Conservation (phyloP, 2,329 filamentous ascomycete species). For the Akanthomyces muscarius region DNA sequence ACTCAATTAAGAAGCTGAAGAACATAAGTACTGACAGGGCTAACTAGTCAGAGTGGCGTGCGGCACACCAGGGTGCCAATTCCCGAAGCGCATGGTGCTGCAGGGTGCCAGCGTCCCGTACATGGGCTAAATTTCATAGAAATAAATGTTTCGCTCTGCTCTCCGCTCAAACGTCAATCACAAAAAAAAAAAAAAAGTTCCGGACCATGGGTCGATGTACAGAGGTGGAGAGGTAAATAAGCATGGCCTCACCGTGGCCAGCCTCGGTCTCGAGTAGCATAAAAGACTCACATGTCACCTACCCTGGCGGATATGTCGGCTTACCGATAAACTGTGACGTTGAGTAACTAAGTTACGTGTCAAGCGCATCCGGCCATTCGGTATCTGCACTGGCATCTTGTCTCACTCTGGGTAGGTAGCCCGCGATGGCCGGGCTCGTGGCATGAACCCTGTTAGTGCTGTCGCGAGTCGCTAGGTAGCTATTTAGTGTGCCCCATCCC, state of each 20-base stretch:
- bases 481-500: background rate
- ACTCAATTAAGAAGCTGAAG: background rate
- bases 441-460: background rate
- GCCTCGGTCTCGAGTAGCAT: background rate
- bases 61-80: background rate
- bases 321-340: background rate
- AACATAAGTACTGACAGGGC: background rate
- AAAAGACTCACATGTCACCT: background rate
- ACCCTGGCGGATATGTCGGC: background rate
- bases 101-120: no score
- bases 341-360: background rate
- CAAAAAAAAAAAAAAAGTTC: background rate
- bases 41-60: background rate
- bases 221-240: background rate
- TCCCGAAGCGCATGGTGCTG: background rate
- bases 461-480: background rate
- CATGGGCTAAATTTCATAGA: background rate
- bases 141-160: no score
- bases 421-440: background rate
- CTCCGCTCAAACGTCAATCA: no score
- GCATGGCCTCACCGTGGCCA: background rate
- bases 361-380: background rate
- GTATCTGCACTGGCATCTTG: background rate
- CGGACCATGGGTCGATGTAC: background rate
- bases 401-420: background rate